These are phyloP conservation scores for Moricandia moricandioides DNA, from an alignment of 345 rosid genomes.

Conservation along the genomic window DNA sequence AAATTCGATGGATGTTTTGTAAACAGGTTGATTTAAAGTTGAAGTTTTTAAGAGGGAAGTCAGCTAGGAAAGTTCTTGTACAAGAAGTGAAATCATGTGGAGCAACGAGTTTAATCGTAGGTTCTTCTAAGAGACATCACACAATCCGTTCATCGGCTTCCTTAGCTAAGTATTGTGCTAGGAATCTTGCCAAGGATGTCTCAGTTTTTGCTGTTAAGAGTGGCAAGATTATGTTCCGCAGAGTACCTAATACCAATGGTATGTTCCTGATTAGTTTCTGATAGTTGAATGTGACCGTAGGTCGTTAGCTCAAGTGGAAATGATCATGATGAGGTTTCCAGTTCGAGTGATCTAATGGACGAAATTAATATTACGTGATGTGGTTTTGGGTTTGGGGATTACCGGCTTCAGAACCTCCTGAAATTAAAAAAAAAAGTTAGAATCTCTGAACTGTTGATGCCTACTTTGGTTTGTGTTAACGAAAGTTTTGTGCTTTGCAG, in stretches of 20 bases:
- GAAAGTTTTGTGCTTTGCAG: slow-evolving; percentile 20
- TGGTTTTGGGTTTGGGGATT: too few species aligned
- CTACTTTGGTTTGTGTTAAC: neutral
- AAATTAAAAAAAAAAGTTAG: too few species aligned
- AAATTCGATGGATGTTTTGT: neutral
- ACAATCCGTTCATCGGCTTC: slow-evolving; percentile 58
- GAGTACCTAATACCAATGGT: slow-evolving; percentile 30
- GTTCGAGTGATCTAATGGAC: too few species aligned
- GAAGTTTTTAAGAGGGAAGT: slow-evolving; percentile 74
- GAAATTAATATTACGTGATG: too few species aligned
- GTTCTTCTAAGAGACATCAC: slow-evolving; percentile 54
- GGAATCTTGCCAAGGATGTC: slow-evolving; percentile 55
- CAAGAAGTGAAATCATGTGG: slow-evolving; percentile 64
- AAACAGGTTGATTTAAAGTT: slow-evolving; percentile 87
- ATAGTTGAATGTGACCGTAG: too few species aligned
- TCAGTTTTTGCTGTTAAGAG: slow-evolving; percentile 63
- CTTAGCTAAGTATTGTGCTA: slow-evolving; percentile 79
- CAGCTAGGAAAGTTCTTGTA: slow-evolving; percentile 61
- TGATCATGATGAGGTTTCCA: too few species aligned
- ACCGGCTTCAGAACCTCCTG: too few species aligned
- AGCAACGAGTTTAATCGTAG: slow-evolving; percentile 63
- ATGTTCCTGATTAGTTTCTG: neutral
- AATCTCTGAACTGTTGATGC: too few species aligned
- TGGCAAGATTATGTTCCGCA: slow-evolving; percentile 65
- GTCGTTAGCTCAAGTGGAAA: too few species aligned